phyloP scores from a whole-genome alignment of 345 rosid species.

The Ailanthus altissimus region DNA sequence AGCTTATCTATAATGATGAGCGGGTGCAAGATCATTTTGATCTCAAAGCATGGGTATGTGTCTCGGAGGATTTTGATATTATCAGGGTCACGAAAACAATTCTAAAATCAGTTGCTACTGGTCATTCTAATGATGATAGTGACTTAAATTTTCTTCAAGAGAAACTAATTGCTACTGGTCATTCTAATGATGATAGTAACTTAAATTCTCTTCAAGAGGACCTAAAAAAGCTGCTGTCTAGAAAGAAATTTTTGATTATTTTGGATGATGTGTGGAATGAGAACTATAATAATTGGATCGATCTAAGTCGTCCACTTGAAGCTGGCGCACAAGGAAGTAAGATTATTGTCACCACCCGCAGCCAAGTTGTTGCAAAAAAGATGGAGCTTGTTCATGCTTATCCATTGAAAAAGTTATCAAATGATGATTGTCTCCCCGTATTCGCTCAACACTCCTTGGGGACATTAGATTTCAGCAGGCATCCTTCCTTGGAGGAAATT shows the following conservation, averaged over 20 bases:
- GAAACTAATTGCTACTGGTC: neutral
- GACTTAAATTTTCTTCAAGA: conserved; percentile 21
- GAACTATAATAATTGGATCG: conserved; percentile 31
- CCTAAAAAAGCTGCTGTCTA: conserved; percentile 18
- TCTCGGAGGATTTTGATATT: conserved; percentile 25
- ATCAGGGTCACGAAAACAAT: neutral
- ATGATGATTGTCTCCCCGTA: conserved; percentile 39
- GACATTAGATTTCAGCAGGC: neutral
- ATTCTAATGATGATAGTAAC: neutral
- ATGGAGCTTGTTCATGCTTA: conserved; percentile 24
- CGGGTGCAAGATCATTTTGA: conserved; percentile 16
- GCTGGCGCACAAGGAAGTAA: conserved; percentile 40
- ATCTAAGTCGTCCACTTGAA: conserved; percentile 27
- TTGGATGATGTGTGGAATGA: conserved; percentile 53
- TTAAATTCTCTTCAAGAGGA: conserved; percentile 21
- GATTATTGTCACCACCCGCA: conserved; percentile 49
- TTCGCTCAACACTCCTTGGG: conserved; percentile 27
- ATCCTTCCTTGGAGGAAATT: conserved; percentile 32
- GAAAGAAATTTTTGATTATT: conserved; percentile 41
- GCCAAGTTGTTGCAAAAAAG: conserved; percentile 27
- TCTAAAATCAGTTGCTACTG: neutral
- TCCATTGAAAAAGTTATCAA: conserved; percentile 25
- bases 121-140: neutral
- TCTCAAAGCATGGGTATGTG: conserved; percentile 25
- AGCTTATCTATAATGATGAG: conserved; percentile 27